phyloP scores from a whole-genome alignment of 306 rosid species.

The Astragalus glycyphyllos region DNA sequence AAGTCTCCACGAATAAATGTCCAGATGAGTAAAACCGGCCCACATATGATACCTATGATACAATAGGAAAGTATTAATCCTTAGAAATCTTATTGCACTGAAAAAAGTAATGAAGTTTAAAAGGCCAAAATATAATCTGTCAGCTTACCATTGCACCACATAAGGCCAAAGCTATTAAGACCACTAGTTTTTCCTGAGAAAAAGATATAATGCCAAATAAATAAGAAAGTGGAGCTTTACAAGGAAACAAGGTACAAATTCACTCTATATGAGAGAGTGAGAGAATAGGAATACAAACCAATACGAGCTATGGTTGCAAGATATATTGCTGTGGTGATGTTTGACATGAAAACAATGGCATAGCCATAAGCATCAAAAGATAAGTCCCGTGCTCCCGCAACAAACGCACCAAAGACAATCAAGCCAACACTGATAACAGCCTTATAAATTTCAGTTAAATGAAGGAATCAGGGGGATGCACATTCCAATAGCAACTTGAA shows the following conservation, averaged over 20 bases:
- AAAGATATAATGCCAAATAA: slow-evolving; percentile 29
- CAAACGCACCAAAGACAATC: slow-evolving; percentile 89
- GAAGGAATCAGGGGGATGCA: slow-evolving; percentile 61
- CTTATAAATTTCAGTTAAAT: slow-evolving; percentile 75
- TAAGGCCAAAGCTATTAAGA: slow-evolving; percentile 97
- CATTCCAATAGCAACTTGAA: slow-evolving; percentile 39
- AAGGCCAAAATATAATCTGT: slow-evolving; percentile 32
- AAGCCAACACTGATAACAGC: slow-evolving; percentile 94
- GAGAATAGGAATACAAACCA: slow-evolving; percentile 59
- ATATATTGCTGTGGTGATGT: slow-evolving; percentile 88
- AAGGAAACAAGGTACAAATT: slow-evolving; percentile 24
- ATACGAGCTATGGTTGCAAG: slow-evolving; percentile 93
- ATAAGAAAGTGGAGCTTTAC: slow-evolving; percentile 39
- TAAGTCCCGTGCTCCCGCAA: slow-evolving; percentile 94
- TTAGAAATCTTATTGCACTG: slow-evolving; percentile 16
- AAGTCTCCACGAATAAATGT: slow-evolving; percentile 80
- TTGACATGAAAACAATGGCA: slow-evolving; percentile 84
- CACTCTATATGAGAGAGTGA: slow-evolving; percentile 27
- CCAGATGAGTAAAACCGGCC: slow-evolving; percentile 80
- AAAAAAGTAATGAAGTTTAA: slow-evolving; percentile 16
- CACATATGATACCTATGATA: slow-evolving; percentile 72
- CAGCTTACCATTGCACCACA: slow-evolving; percentile 96
- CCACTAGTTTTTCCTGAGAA: slow-evolving; percentile 93
- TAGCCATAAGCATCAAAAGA: slow-evolving; percentile 92
- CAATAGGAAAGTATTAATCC: slow-evolving; percentile 20